Evolutionary conservation across 768 basidiomycete species (phyloP).

Genomic region (Polyporus arcularius): DNA sequence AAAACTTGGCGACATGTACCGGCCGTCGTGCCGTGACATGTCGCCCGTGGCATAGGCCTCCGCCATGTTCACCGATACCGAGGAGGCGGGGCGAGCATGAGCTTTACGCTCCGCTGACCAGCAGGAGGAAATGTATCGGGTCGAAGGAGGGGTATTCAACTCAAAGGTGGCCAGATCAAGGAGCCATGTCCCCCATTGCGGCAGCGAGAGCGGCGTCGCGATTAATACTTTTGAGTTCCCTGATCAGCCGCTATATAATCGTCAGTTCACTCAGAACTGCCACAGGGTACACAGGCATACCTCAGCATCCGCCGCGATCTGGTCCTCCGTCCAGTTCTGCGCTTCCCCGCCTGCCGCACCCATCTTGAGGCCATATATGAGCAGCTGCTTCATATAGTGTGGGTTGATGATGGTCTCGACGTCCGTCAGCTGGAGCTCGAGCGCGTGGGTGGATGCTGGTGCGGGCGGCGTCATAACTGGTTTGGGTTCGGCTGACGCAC

Average conservation of each 20-base stretch:
- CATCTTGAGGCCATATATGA: constrained; percentile 68
- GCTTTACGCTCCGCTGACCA: background rate
- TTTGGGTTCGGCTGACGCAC: constrained; percentile 29
- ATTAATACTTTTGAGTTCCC: constrained; percentile 15
- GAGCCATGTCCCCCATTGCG: background rate
- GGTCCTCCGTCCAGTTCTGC: constrained; percentile 44
- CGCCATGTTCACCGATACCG: background rate
- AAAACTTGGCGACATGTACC: background rate
- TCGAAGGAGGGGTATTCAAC: background rate
- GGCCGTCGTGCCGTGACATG: background rate
- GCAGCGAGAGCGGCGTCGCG: background rate
- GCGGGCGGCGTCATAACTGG: constrained; percentile 31
- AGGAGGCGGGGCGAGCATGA: no score
- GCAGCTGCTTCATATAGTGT: constrained; percentile 75
- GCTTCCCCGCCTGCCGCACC: constrained; percentile 40
- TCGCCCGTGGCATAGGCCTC: background rate
- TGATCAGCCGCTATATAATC: constrained; percentile 10
- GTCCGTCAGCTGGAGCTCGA: constrained; percentile 35
- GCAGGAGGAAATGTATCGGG: no score
- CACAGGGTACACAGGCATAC: constrained; percentile 32
- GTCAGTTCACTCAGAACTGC: background rate
- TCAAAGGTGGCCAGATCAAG: background rate
- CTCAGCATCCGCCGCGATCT: constrained; percentile 55
- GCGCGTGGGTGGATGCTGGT: constrained; percentile 21
- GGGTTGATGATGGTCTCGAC: constrained; percentile 78